Conservation (phyloP, 805 yeast species). For the Nakazawaea ernobii region DNA sequence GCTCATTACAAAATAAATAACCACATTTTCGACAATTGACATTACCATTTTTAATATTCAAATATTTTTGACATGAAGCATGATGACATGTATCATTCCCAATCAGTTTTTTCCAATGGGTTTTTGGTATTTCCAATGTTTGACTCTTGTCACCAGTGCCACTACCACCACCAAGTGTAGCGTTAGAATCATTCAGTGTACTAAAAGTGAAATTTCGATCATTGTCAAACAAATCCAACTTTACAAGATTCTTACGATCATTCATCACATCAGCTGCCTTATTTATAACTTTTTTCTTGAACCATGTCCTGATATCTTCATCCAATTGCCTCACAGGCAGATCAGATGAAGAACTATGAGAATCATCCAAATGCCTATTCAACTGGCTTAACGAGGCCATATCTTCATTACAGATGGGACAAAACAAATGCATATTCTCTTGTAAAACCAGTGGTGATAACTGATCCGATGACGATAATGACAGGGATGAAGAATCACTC, state of each 20-base stretch:
- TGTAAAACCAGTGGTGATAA: not conserved
- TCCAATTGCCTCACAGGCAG: constrained; percentile 20
- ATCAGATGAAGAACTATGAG: constrained; percentile 36
- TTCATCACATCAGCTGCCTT: constrained; percentile 31
- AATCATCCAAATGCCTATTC: constrained; percentile 68
- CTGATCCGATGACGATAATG: constrained; percentile 1
- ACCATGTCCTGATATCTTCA: constrained; percentile 37
- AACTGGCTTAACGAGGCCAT: constrained; percentile 51
- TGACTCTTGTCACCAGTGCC: not conserved
- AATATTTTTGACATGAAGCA: constrained; percentile 32
- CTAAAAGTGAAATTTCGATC: constrained; percentile 12
- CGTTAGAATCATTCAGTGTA: constrained; percentile 13
- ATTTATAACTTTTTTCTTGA: constrained; percentile 30
- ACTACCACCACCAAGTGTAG: not conserved
- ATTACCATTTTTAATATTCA: constrained; percentile 48
- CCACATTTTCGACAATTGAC: constrained; percentile 81
- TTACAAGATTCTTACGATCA: constrained; percentile 33
- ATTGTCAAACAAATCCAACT: constrained; percentile 46
- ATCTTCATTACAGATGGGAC: constrained; percentile 67
- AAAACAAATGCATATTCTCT: constrained; percentile 18
- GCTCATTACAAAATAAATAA: constrained; percentile 56
- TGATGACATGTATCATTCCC: constrained; percentile 37
- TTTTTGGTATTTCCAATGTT: constrained; percentile 26
- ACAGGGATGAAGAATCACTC: constrained; percentile 9
- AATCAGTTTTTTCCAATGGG: constrained; percentile 54